Evolutionary conservation across 164 flowering plant genomes (phyloP).

Genomic region (Magnolia kwangsiensis): DNA sequence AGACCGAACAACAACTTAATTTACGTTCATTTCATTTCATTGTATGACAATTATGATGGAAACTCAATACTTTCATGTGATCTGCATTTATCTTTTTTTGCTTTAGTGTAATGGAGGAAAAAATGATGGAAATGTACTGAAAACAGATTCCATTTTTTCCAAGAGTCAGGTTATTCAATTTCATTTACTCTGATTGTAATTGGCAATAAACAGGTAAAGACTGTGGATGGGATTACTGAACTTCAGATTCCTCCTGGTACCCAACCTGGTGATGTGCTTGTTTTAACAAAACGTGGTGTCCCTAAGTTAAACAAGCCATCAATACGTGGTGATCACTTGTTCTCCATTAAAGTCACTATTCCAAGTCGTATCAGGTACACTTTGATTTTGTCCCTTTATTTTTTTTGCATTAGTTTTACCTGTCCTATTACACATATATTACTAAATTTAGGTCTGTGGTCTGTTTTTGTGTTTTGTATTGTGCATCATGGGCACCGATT

Average conservation of each 20-base stretch:
- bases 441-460: not conserved
- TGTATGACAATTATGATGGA: too few species aligned
- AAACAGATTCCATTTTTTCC: not conserved
- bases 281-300: conserved; percentile 83
- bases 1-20: too few species aligned
- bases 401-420: conserved; percentile 1
- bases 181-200: conserved; percentile 1
- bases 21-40: too few species aligned
- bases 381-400: not conserved
- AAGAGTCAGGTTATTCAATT: not conserved
- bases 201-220: conserved; percentile 60
- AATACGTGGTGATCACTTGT: conserved; percentile 95
- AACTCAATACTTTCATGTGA: too few species aligned
- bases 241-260: conserved; percentile 89
- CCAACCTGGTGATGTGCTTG: conserved; percentile 92
- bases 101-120: too few species aligned
- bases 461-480: not conserved
- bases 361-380: conserved; percentile 83
- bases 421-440: not conserved
- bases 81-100: too few species aligned
- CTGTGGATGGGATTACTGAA: conserved; percentile 76
- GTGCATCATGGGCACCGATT: too few species aligned
- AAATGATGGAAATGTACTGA: too few species aligned
- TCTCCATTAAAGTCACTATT: conserved; percentile 72
- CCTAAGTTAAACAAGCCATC: conserved; percentile 89